Evolutionary conservation across 176 grass and related monocot species (phyloP).

Genomic region (Phoenix roebelenii): DNA sequence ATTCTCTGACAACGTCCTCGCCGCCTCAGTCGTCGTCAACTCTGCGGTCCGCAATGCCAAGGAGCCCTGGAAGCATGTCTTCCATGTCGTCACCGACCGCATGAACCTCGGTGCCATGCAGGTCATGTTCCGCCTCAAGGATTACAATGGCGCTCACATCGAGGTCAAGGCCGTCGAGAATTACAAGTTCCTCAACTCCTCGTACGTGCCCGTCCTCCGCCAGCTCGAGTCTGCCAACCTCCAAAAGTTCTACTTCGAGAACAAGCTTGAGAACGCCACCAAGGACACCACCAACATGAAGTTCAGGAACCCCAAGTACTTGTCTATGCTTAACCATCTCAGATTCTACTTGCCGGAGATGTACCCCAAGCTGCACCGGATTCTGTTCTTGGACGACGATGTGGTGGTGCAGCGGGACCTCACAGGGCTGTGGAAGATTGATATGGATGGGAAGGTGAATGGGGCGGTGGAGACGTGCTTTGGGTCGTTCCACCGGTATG

Average conservation of each 20-base stretch:
- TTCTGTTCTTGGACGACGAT: slow-evolving; percentile 97
- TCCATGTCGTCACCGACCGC: slow-evolving; percentile 91
- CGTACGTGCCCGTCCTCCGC: slow-evolving; percentile 87
- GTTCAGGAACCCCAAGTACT: slow-evolving; percentile 96
- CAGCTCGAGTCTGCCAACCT: slow-evolving; percentile 95
- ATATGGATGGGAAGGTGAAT: slow-evolving; percentile 99
- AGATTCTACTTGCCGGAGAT: slow-evolving; percentile 99
- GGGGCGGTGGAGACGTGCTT: slow-evolving; percentile 89
- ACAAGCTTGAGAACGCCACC: slow-evolving; percentile 98
- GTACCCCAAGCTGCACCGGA: slow-evolving; percentile 80
- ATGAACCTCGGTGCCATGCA: slow-evolving; percentile 99
- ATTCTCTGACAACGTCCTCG: slow-evolving; percentile 98
- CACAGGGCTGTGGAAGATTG: slow-evolving; percentile 86
- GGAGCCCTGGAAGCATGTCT: slow-evolving; percentile 73
- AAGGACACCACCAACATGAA: slow-evolving; percentile 99
- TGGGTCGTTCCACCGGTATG: background rate
- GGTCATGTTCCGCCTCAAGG: slow-evolving; percentile 78
- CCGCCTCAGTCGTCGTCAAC: slow-evolving; percentile 84
- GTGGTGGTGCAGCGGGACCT: slow-evolving; percentile 88
- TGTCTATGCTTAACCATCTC: slow-evolving; percentile 91
- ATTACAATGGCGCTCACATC: slow-evolving; percentile 74
- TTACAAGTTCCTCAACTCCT: slow-evolving; percentile 95
- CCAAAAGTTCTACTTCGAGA: slow-evolving; percentile 98
- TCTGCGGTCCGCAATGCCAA: slow-evolving; percentile 67
- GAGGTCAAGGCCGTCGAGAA: slow-evolving; percentile 89